Evolutionary conservation across 1,139 yeast genomes (phyloP), one percentile per base, ranked within the genome.

Genomic region (Yamadazyma taylorii): DNA sequence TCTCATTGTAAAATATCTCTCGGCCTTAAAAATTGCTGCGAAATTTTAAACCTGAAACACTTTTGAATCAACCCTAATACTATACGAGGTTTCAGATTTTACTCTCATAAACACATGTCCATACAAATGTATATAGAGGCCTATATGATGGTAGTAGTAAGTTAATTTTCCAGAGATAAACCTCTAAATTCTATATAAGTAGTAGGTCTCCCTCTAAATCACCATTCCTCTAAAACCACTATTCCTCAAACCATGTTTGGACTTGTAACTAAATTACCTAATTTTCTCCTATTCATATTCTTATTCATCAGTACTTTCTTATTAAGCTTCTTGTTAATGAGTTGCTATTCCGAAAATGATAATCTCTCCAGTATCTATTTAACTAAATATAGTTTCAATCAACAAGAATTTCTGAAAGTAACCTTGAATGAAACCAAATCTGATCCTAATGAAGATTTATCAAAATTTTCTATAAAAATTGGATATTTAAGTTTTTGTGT

Each of bases 401-500:
- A 60, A 26, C 53, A 69, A 3, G 67, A 78, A 1, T 47, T 66
- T 4, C 57, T 72, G 38, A 64, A 55, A 36, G 53, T 66, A 3
- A 29, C 39, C 3, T 43, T 46, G 28, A 45, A 36, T 4, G 37
- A 42, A 2, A 33, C 28, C 10, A 39, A 38, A 6, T 16, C 11
- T 5, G 38, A 37, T 3, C 47, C 65, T 23, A 52, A 58, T 7
- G 56, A 54, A n/a, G n/a, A n/a, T n/a, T n/a, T n/a, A n/a, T n/a
- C n/a, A n/a, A n/a, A n/a, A 5, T 58, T 75, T 62, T 48, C 58
- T 13, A 63, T 78, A 9, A 60, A 60, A 25, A 66, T 78, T 2
- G 82, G 83, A 0, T 81, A 77, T 45, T 48, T 75, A 38, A 74
- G 78, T 4, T 56, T 76, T 32, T 79, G 85, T 51, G 53, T 76